Conservation (phyloP, 495 filamentous ascomycete species). For the Pyrenula aspistea region DNA sequence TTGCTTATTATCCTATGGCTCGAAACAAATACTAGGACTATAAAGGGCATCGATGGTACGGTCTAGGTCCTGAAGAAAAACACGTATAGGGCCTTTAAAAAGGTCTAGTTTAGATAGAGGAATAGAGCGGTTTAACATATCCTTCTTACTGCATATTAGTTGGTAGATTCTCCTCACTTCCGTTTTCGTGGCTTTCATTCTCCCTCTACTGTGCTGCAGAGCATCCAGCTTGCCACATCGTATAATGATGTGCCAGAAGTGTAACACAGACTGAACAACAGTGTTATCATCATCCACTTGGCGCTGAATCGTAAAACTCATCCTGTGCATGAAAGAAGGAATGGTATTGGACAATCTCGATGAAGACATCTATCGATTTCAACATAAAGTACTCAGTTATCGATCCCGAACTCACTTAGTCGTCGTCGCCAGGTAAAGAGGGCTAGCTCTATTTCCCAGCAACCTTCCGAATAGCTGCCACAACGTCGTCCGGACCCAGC, state of each 20-base stretch:
- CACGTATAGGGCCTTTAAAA: background rate
- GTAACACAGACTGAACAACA: background rate
- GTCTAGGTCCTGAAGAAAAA: background rate
- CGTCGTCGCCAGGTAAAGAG: background rate
- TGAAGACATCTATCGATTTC: background rate
- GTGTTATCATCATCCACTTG: background rate
- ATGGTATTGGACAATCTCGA: background rate
- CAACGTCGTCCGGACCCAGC: constrained; percentile 21
- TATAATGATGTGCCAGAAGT: background rate
- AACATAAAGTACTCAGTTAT: background rate
- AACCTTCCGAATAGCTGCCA: constrained; percentile 16
- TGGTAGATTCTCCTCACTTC: background rate
- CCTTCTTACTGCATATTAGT: background rate
- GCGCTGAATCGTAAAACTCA: background rate
- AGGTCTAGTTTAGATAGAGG: background rate
- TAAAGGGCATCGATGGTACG: background rate
- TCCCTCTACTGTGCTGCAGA: background rate
- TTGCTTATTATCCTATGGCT: background rate
- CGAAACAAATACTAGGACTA: background rate
- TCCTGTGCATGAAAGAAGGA: background rate
- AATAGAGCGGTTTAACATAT: background rate
- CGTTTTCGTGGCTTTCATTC: background rate
- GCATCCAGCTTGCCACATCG: background rate
- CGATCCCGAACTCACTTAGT: background rate
- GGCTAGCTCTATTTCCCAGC: constrained; percentile 1